Evolutionary conservation across 352 stramenopile species (phyloP), one percentile per base, ranked within the genome.

Genomic region (Globisporangium spiculum): DNA sequence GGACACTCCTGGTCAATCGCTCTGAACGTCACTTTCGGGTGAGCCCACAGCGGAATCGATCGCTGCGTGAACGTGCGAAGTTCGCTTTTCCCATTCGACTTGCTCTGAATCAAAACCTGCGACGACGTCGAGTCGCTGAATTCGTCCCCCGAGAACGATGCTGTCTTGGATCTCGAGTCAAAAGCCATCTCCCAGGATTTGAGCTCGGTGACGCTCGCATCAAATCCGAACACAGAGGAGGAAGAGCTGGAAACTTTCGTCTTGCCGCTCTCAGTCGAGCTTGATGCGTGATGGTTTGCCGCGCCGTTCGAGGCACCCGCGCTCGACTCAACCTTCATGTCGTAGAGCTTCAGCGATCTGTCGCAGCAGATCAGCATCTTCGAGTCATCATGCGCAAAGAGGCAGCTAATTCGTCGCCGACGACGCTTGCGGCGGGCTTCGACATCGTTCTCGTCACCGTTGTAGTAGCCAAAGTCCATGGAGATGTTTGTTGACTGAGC

Each of bases 1-100:
- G 84, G 84, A 38, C 81, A 72, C 6, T 87, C 77, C 1, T 67
- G 63, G 30, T 91, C 80, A 6, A 86, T 77, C 2, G 81, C 83
- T 67, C 74, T 79, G 63, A 94, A 94, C 10, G 70, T 80, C 48
- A 91, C 78, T 63, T 92, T 94, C 20, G 86, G 86, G 57, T 92
- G 86, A 0, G 86, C 86, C 86, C 86, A 94, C 3, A 94, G 60
- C 18, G 86, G 84, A 20, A 94, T 60, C 14, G 79, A 83, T 52
- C 81, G 73, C 66, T 87, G 83, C 16, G 76, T 73, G 70, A 83
- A 92, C 10, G 86, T 90, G 26, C 83, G 81, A 26, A 94, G 66
- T 68, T 94, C 86, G 65, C 77, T 91, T 60, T 84, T 90, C 12
- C 61, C 41, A 59, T 68, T 80, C 9, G 41, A 48, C 53, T 76